phyloP scores from a whole-genome alignment of 495 filamentous ascomycete species.

The Talaromyces liani region DNA sequence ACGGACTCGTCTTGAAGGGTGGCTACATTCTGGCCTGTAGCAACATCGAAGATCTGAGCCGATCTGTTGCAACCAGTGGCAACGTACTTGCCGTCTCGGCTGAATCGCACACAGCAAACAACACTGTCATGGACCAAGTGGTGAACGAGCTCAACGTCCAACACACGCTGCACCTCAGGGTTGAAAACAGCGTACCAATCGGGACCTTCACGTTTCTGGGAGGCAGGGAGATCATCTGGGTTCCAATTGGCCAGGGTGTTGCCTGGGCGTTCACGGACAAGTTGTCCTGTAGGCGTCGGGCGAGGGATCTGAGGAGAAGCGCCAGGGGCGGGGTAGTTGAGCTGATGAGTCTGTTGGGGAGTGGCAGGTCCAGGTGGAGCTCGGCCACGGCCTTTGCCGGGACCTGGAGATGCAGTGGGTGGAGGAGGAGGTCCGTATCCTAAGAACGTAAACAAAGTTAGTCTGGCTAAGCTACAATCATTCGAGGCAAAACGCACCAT shows the following conservation, averaged over 20 bases:
- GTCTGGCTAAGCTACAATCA: background rate
- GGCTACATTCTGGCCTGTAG: conserved; percentile 68
- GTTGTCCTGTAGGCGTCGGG: conserved; percentile 63
- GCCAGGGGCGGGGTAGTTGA: conserved; percentile 74
- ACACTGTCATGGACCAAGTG: conserved; percentile 81
- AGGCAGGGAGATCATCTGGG: conserved; percentile 69
- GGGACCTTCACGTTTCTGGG: conserved; percentile 72
- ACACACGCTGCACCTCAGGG: conserved; percentile 68
- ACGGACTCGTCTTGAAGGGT: conserved; percentile 76
- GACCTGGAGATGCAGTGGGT: conserved; percentile 81
- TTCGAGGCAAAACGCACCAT: conserved; percentile 44
- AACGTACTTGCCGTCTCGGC: conserved; percentile 79
- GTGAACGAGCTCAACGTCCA: conserved; percentile 85
- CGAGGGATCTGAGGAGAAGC: conserved; percentile 82
- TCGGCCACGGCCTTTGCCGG: conserved; percentile 54
- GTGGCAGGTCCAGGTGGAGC: conserved; percentile 70
- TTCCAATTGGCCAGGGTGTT: conserved; percentile 87
- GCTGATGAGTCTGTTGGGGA: conserved; percentile 77
- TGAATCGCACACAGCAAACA: conserved; percentile 87
- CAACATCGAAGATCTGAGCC: conserved; percentile 85
- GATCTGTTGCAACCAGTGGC: conserved; percentile 86
- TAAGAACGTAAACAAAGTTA: conserved; percentile 15
- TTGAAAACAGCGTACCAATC: conserved; percentile 94
- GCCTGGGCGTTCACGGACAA: conserved; percentile 50
- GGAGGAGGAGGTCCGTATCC: conserved; percentile 67